Conservation (phyloP, 1,284 basidiomycete genomes). For the Fomitiporia mediterranea region DNA sequence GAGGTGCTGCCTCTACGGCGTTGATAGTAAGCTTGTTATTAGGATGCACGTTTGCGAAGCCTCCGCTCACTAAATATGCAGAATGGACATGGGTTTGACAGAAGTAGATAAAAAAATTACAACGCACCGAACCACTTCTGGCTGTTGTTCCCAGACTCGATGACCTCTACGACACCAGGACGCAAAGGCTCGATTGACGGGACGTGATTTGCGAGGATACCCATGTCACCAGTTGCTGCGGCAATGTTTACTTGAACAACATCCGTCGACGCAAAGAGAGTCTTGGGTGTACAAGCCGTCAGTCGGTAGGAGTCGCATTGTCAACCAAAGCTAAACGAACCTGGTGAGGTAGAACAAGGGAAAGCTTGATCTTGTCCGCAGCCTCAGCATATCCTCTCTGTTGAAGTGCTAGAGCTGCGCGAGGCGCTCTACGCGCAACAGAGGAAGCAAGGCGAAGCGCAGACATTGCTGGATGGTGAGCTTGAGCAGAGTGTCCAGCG, state of each 20-base stretch:
- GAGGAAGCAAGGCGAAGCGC: slow-evolving; percentile 65
- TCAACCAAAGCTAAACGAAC: slow-evolving; percentile 41
- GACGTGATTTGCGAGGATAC: slow-evolving; percentile 96
- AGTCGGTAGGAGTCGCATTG: not conserved
- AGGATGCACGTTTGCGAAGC: slow-evolving; percentile 97
- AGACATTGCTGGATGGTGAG: slow-evolving; percentile 48
- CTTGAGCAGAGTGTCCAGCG: not conserved
- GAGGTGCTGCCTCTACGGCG: slow-evolving; percentile 91
- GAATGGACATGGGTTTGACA: not conserved
- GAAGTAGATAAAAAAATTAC: not conserved
- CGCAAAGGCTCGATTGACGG: slow-evolving; percentile 90
- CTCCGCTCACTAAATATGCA: slow-evolving; percentile 73
- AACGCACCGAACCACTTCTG: slow-evolving; percentile 97
- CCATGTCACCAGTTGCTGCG: slow-evolving; percentile 96
- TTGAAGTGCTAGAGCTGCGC: slow-evolving; percentile 44
- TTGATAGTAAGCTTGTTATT: slow-evolving; percentile 98
- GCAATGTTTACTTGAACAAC: slow-evolving; percentile 93
- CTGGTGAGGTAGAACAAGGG: slow-evolving; percentile 90
- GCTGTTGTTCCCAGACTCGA: slow-evolving; percentile 69
- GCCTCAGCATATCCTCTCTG: slow-evolving; percentile 87
- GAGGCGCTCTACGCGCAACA: slow-evolving; percentile 54
- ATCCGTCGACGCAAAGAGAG: slow-evolving; percentile 82
- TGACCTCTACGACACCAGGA: slow-evolving; percentile 89
- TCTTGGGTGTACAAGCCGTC: slow-evolving; percentile 41
- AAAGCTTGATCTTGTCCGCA: slow-evolving; percentile 83